Percentiles rank a stretch among this genome's conserved stretches.
Evolutionary conservation across 495 filamentous ascomycete species (phyloP).

Genomic region (Tuber magnatum): DNA sequence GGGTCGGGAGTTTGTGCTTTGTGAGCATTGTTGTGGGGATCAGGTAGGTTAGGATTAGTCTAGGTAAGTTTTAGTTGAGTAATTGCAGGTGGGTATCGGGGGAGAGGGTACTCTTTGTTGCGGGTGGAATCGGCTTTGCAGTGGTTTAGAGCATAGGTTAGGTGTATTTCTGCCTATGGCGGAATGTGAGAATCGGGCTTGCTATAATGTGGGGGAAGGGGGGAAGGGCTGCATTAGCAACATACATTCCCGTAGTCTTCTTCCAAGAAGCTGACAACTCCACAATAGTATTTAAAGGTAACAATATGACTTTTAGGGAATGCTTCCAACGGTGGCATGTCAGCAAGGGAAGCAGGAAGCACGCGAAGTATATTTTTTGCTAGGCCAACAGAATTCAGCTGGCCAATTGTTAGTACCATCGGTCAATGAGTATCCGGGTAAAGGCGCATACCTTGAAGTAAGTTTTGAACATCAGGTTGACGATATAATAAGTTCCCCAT

Average conservation of each 20-base stretch:
- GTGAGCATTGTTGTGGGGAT: slow-evolving; percentile 87
- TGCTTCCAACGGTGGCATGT: slow-evolving; percentile 64
- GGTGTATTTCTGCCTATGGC: slow-evolving; percentile 64
- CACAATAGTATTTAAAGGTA: slow-evolving; percentile 94
- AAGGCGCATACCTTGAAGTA: slow-evolving; percentile 66
- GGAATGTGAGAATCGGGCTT: neutral
- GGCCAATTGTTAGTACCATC: slow-evolving; percentile 13
- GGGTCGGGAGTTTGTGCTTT: slow-evolving; percentile 70
- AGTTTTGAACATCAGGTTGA: slow-evolving; percentile 91
- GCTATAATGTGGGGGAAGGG: slow-evolving; percentile 40
- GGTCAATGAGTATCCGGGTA: neutral
- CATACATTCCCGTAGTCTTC: slow-evolving; percentile 63
- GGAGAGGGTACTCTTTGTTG: slow-evolving; percentile 62
- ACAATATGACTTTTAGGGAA: slow-evolving; percentile 87
- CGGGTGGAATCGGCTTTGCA: slow-evolving; percentile 63
- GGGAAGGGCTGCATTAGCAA: neutral
- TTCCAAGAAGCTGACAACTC: slow-evolving; percentile 81
- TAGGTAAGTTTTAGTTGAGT: slow-evolving; percentile 44
- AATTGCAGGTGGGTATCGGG: neutral
- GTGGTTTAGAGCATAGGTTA: slow-evolving; percentile 67
- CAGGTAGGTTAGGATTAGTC: slow-evolving; percentile 89
- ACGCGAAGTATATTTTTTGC: slow-evolving; percentile 84
- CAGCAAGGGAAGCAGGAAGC: slow-evolving; percentile 61
- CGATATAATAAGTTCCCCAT: slow-evolving; percentile 91
- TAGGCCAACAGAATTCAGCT: slow-evolving; percentile 76